Base-by-base conservation (phyloP, 495 filamentous ascomycete species). In the Aspergillus egyptiacus region DNA sequence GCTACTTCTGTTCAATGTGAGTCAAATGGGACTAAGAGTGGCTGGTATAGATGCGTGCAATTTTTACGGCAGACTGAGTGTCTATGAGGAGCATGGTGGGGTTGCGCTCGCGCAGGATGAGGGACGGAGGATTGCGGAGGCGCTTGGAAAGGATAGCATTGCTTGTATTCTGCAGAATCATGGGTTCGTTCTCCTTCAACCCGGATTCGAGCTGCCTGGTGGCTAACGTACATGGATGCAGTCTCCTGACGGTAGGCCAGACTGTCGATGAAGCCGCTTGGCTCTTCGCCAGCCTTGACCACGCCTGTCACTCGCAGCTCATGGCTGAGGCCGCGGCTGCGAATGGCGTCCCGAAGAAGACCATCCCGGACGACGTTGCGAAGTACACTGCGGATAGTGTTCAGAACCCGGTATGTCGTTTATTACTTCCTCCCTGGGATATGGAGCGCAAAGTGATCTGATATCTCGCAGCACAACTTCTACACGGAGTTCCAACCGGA, bases 191-290 rank as follows among this genome's bases (percentile, higher is more conserved):
- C 23, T n/a, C 9, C 28, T 31, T 10, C 25, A 27, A 27, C n/a
- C n/a, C n/a, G n/a, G n/a, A n/a, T n/a, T n/a, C n/a, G n/a, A n/a
- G n/a, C n/a, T n/a, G n/a, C n/a, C n/a, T n/a, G n/a, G n/a, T n/a
- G n/a, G n/a, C 15, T 28, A 17, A 15, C n/a, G 4, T 11, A 38
- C 6, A 18, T 15, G 6, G 25, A 19, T 48, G 13, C 34, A 73
- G 70, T 19, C 65, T 86, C 19, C 59, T 85, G 11, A 85, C 83
- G 14, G 79, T 82, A 1, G 82, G 83, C 5, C 65, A 68, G 9
- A 82, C 74, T 8, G 78, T 86, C 11, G 83, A 85, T 48, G 82
- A 82, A 52, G 83, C 82, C 0, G 82, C 80, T 1, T 84, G 82
- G 54, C 81, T 83, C 68, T 85, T 84, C 53, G 69, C 80, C 17